Base-by-base conservation (phyloP, 1,139 yeast genomes). In the Suhomyces choctaworum region DNA sequence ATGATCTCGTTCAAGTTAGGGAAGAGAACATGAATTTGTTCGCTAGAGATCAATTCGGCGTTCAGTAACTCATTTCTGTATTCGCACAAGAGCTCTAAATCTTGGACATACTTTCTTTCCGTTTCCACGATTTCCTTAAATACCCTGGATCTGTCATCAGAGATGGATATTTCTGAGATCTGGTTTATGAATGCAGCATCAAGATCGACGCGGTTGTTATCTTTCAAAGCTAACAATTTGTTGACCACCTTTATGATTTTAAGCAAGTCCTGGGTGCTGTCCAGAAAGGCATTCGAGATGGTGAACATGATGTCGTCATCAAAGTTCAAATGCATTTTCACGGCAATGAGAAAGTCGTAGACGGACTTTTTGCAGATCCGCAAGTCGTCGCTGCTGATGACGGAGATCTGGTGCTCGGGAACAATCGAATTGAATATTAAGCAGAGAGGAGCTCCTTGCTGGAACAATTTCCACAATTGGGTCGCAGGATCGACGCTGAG, bases 361-460 rank as follows among this genome's bases (percentile, higher is more conserved):
- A 92, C 90, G 19, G 89, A 83, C 60, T 86, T 84, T 54, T 92
- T 94, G 62, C 96, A 87, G 34, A 84, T 76, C 53, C 89, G 80
- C 47, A 86, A 58, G 56, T 90, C 97, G 53, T 83, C 92, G 22
- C 87, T 78, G 12, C 81, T 76, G 7, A 82, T 74, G 24, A 82
- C 72, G 7, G 76, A 70, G 34, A 67, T 55, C 34, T 61, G 44
- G 58, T 70, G 51, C 25, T 62, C 62, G 11, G 66, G 51, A 25
- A 54, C 51, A 21, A 82, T 64, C 19, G 71, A 61, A 61, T 92
- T 90, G 68, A 84, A 87, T 7, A 92, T 66, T 31, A 87, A 76
- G 59, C 98, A 90, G 32, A 92, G 70, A 5, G 97, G 95, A 2
- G 95, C 84, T 6, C 98, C 98, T 51, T 86, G 89, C 50, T 92